Conservation (phyloP, 78 protist genomes). For the Tieghemostelium lacteum region DNA sequence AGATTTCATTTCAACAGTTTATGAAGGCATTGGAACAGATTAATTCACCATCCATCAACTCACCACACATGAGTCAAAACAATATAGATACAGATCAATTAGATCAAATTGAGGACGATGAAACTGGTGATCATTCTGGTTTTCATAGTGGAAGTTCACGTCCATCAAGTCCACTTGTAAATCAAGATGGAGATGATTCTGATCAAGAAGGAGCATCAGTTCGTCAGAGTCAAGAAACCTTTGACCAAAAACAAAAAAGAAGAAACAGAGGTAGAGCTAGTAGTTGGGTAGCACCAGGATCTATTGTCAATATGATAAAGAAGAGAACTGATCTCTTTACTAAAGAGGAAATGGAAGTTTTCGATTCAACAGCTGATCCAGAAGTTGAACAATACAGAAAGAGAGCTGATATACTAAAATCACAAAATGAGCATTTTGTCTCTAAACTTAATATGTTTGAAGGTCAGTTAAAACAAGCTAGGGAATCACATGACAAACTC, state of each 20-base stretch:
- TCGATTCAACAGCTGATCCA: slow-evolving; percentile 17
- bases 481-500: slow-evolving; percentile 60
- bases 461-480: slow-evolving; percentile 51
- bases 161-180: slow-evolving; percentile 10
- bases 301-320: slow-evolving; percentile 74
- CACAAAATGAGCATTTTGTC: slow-evolving; percentile 51
- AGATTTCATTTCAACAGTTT: slow-evolving; percentile 51
- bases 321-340: slow-evolving; percentile 15
- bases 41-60: slow-evolving; percentile 22
- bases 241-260: too few species aligned
- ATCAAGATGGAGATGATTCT: background rate
- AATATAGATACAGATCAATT: background rate
- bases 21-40: slow-evolving; percentile 71
- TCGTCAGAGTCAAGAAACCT: too few species aligned
- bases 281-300: slow-evolving; percentile 67
- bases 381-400: slow-evolving; percentile 20
- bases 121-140: background rate
- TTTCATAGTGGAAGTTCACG: background rate
- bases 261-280: slow-evolving; percentile 11
- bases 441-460: slow-evolving; percentile 50
- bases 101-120: slow-evolving; percentile 6
- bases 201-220: background rate
- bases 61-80: background rate
- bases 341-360: slow-evolving; percentile 1
- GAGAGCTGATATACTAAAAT: slow-evolving; percentile 13